Evolutionary conservation across 2,329 filamentous ascomycete genomes (phyloP).

Genomic region (Penicillium hesseltinei): DNA sequence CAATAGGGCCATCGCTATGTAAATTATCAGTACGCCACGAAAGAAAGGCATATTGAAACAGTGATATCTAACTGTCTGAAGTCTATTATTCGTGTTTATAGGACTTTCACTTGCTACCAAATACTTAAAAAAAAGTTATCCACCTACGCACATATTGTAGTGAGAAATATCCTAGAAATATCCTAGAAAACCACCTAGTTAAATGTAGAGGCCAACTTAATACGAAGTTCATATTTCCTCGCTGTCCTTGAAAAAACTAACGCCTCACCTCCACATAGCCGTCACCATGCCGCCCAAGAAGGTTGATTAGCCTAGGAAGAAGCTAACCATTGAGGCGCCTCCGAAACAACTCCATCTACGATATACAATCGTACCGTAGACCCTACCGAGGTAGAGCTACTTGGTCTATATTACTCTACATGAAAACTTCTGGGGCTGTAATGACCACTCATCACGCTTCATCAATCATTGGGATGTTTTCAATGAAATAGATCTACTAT

Average conservation of each 20-base stretch:
- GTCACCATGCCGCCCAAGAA: neutral
- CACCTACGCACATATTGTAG: neutral
- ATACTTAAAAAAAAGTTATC: too few species aligned
- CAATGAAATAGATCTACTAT: slow-evolving; percentile 3
- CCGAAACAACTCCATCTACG: too few species aligned
- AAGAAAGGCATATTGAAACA: neutral
- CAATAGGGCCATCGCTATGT: neutral
- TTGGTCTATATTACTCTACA: neutral
- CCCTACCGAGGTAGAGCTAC: neutral
- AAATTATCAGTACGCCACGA: neutral
- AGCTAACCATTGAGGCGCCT: neutral
- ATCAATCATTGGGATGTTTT: slow-evolving; percentile 12
- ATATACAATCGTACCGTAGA: neutral
- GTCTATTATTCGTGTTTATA: neutral
- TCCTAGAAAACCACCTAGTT: neutral
- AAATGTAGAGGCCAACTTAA: neutral
- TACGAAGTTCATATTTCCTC: neutral
- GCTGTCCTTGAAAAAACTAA: neutral
- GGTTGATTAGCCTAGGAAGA: neutral
- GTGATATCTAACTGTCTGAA: neutral
- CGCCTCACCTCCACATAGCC: neutral
- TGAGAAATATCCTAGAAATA: neutral
- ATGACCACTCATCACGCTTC: slow-evolving; percentile 6
- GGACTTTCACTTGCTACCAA: neutral
- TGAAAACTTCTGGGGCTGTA: neutral